These are phyloP conservation scores for Rubia tinctorum DNA, from an alignment of 305 asterid species.

Conservation along the genomic window DNA sequence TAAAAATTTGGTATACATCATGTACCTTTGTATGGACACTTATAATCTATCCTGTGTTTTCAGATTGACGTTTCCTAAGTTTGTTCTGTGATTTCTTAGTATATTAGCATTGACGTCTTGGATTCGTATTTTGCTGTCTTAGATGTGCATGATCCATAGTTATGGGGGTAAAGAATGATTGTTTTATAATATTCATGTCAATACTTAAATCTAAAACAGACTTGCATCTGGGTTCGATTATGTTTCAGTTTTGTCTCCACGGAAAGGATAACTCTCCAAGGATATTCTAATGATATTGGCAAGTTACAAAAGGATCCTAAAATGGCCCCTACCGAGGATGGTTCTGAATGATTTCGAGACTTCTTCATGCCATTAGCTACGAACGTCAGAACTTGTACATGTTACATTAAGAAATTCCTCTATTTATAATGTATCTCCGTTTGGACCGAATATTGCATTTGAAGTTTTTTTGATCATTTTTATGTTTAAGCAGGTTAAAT, in stretches of 20 bases:
- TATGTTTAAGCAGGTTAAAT: neutral
- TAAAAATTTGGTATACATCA: neutral
- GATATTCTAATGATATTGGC: constrained; percentile 93
- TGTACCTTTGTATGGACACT: neutral
- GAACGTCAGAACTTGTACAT: neutral
- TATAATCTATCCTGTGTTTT: constrained; percentile 19
- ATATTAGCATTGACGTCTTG: constrained; percentile 50
- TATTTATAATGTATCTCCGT: neutral
- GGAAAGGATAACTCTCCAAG: constrained; percentile 53
- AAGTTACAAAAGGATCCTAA: too few relatives aligned
- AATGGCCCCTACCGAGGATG: constrained; percentile 77
- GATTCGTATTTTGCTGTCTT: constrained; percentile 36
- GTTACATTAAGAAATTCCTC: neutral
- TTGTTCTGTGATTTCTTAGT: constrained; percentile 50
- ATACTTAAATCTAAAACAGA: neutral
- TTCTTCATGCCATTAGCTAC: constrained; percentile 72
- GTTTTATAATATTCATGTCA: neutral
- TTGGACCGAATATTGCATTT: neutral
- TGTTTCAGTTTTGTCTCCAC: constrained; percentile 46
- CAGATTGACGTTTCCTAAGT: constrained; percentile 73
- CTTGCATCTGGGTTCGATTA: constrained; percentile 9
- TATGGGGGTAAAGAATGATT: constrained; percentile 43
- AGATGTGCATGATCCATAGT: constrained; percentile 44
- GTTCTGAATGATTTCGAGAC: constrained; percentile 73
- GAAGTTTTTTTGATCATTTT: neutral